phyloP scores from a whole-genome alignment of 352 stramenopile species.

The Lagenidium sp. region DNA sequence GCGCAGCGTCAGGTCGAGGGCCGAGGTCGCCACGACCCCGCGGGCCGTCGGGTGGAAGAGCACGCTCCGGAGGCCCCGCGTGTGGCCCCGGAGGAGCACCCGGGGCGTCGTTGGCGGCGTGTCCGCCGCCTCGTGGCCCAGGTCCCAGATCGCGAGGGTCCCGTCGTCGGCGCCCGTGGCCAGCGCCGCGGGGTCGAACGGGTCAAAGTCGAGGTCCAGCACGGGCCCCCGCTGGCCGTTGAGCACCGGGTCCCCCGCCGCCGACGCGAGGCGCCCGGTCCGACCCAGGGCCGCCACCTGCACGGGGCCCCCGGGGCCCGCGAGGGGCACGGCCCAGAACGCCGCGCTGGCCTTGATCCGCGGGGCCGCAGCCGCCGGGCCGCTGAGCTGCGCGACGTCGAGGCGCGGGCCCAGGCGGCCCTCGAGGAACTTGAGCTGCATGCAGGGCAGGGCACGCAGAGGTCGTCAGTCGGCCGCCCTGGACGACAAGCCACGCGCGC shows the following conservation, averaged over 20 bases:
- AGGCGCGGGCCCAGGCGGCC: slow-evolving; percentile 48
- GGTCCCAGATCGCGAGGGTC: slow-evolving; percentile 54
- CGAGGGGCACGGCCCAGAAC: slow-evolving; percentile 47
- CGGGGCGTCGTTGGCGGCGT: slow-evolving; percentile 4
- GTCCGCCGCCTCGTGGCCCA: slow-evolving; percentile 11
- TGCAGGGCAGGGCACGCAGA: too few relatives aligned
- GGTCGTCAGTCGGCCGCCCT: too few relatives aligned
- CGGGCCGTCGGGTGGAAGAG: slow-evolving; percentile 56
- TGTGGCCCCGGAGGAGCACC: slow-evolving; percentile 27
- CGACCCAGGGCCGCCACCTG: slow-evolving; percentile 35
- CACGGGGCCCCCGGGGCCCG: slow-evolving; percentile 54
- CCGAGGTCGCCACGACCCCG: slow-evolving; percentile 52
- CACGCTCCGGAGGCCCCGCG: slow-evolving; percentile 40
- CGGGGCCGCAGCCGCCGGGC: slow-evolving; percentile 19
- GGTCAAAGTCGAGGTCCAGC: slow-evolving; percentile 51
- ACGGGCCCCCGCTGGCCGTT: slow-evolving; percentile 64
- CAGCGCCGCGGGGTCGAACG: slow-evolving; percentile 41
- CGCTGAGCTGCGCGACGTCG: slow-evolving; percentile 10
- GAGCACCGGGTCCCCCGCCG: slow-evolving; percentile 22
- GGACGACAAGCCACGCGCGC: background rate
- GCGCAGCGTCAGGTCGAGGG: slow-evolving; percentile 45
- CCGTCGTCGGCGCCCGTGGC: slow-evolving; percentile 48
- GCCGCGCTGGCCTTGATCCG: slow-evolving; percentile 42
- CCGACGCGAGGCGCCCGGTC: slow-evolving; percentile 47
- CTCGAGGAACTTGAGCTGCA: slow-evolving; percentile 66